These are phyloP conservation scores for Melastoma malabathricum DNA, from an alignment of 345 rosid genomes.

Conservation along the genomic window DNA sequence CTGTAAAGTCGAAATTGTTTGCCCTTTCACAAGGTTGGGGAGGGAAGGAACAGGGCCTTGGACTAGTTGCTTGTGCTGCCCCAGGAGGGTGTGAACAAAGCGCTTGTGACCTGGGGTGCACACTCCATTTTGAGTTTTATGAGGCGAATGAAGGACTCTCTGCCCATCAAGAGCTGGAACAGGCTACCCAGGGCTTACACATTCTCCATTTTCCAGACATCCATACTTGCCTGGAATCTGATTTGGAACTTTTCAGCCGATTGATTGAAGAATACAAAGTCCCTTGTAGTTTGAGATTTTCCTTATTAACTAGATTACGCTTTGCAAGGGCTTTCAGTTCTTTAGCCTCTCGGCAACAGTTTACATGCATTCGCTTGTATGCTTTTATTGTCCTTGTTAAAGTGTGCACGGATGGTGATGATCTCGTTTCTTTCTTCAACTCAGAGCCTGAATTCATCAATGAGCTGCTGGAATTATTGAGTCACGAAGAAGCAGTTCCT, in stretches of 20 bases:
- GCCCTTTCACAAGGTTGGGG: conserved; percentile 99
- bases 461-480: conserved; percentile 68
- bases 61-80: conserved; percentile 61
- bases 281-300: conserved; percentile 69
- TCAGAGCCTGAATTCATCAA: conserved; percentile 90
- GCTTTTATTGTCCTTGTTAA: conserved; percentile 89
- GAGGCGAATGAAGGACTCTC: conserved; percentile 26
- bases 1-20: conserved; percentile 67
- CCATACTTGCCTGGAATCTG: conserved; percentile 37
- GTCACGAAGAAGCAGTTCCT: conserved; percentile 71
- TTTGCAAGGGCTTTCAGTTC: conserved; percentile 89
- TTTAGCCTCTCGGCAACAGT: conserved; percentile 64
- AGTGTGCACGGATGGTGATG: conserved; percentile 68
- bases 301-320: conserved; percentile 69
- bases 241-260: conserved; percentile 65
- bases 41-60: conserved; percentile 96
- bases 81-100: conserved; percentile 50
- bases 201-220: conserved; percentile 61
- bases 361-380: conserved; percentile 80
- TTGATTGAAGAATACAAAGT: conserved; percentile 61
- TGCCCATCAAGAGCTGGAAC: conserved; percentile 23
- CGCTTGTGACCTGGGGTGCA: conserved; percentile 71
- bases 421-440: conserved; percentile 69
- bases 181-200: conserved; percentile 47
- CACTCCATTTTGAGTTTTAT: conserved; percentile 95